Evolutionary conservation across 352 stramenopile genomes (phyloP), one percentile per base, ranked within the genome.

Genomic region (Globisporangium canariense): DNA sequence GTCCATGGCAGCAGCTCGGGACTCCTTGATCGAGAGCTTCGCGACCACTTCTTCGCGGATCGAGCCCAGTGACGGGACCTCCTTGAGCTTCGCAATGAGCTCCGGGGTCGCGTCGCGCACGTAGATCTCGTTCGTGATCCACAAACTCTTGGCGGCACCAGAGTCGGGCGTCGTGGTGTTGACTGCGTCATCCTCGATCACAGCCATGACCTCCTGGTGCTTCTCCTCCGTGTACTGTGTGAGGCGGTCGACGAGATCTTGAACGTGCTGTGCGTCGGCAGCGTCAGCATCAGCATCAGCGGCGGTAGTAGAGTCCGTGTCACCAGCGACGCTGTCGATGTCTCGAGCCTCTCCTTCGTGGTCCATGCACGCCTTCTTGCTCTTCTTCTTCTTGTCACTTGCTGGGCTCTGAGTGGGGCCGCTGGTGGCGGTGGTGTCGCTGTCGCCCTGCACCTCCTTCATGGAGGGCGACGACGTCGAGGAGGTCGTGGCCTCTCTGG

Each of bases 71-170:
- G 65, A 62, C 46, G 73, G 64, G 18, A 81, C 58, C 7, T 56
- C 58, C 6, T 68, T 65, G 28, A 83, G 65, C 53, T 69, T 69
- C 47, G 71, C 64, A 4, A 85, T 67, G 22, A 85, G 54, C 55
- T 71, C 77, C 0, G 64, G 41, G 9, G 70, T 76, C 16, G 73
- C 74, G 14, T 70, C 68, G 1, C 74, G 69, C 2, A 85, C 58
- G 32, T 71, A 67, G 7, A 85, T 50, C 54, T 79, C 68, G 61
- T 85, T 83, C n/a, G 77, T 71, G 67, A 85, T 81, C 77, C 77
- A 85, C 0, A 85, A 51, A n/a, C 74, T 83, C 49, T 69, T 67
- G 7, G 67, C 65, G 4, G 49, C 40, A 0, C 58, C 54, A 4
- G 49, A 58, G 1, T 46, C 54, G 0, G 56, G 57, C 2, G 57